These are phyloP conservation scores for Microascus cirrosus DNA, from an alignment of 2,329 filamentous ascomycete species.

Conservation along the genomic window DNA sequence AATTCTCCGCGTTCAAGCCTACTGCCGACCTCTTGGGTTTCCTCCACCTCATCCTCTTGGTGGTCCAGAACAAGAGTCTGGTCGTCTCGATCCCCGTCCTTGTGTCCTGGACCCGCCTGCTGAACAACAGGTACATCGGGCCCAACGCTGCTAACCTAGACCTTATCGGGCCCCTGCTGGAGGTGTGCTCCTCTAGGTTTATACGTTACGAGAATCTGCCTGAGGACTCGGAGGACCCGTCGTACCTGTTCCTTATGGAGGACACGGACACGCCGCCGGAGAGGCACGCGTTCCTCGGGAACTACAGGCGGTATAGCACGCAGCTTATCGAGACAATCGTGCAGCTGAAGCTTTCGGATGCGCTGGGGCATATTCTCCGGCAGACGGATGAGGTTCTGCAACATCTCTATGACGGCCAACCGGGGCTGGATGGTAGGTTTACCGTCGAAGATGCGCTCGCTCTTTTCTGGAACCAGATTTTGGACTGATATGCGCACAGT, in stretches of 20 bases:
- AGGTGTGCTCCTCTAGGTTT: constrained; percentile 72
- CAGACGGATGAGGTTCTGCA: constrained; percentile 65
- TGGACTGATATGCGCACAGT: constrained; percentile 19
- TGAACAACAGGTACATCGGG: constrained; percentile 61
- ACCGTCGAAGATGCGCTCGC: background rate
- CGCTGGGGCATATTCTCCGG: constrained; percentile 75
- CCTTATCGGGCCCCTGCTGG: constrained; percentile 65
- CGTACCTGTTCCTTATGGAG: constrained; percentile 72
- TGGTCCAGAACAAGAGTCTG: constrained; percentile 77
- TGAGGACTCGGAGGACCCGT: constrained; percentile 69
- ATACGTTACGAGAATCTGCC: constrained; percentile 82
- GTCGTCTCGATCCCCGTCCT: constrained; percentile 89
- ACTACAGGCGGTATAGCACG: constrained; percentile 84
- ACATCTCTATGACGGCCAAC: constrained; percentile 61
- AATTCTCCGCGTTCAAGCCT: constrained; percentile 54
- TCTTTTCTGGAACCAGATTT: too few species aligned
- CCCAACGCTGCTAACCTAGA: constrained; percentile 48
- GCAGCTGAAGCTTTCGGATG: constrained; percentile 69
- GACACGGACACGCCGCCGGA: constrained; percentile 94
- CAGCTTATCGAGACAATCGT: constrained; percentile 83
- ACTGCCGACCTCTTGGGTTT: constrained; percentile 60
- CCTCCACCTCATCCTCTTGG: constrained; percentile 65
- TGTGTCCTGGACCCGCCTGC: constrained; percentile 76
- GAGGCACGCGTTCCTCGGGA: constrained; percentile 86
- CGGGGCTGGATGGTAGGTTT: constrained; percentile 52